Conservation (phyloP, 1,139 yeast species). For the Magnusiomyces suaveolens region DNA sequence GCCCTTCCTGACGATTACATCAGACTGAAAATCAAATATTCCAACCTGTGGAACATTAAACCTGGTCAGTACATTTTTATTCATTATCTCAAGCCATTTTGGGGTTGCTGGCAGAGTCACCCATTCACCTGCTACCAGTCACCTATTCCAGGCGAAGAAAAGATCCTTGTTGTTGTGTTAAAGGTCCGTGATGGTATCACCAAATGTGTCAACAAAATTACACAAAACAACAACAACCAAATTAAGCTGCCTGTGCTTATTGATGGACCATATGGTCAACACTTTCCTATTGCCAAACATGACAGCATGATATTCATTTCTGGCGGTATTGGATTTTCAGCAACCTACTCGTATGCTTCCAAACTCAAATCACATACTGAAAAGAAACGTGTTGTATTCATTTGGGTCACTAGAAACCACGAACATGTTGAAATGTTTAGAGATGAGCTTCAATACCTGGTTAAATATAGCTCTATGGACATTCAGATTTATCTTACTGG, state of each 20-base stretch:
- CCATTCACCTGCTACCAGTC: slow-evolving; percentile 47
- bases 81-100: slow-evolving; percentile 38
- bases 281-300: slow-evolving; percentile 41
- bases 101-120: slow-evolving; percentile 43
- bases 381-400: slow-evolving; percentile 34
- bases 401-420: slow-evolving; percentile 45
- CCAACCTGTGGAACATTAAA: slow-evolving; percentile 33
- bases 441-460: slow-evolving; percentile 38
- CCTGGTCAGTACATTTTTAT: slow-evolving; percentile 54
- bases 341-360: slow-evolving; percentile 29
- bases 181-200: slow-evolving; percentile 31
- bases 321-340: slow-evolving; percentile 65
- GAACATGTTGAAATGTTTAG: slow-evolving; percentile 43
- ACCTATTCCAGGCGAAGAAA: slow-evolving; percentile 17
- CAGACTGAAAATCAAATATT: slow-evolving; percentile 23
- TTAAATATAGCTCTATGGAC: slow-evolving; percentile 26
- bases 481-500: slow-evolving; percentile 30
- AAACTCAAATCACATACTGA: slow-evolving; percentile 5
- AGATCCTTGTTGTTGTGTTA: slow-evolving; percentile 27
- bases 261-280: slow-evolving; percentile 52
- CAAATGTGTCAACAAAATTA: slow-evolving; percentile 19
- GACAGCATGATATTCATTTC: slow-evolving; percentile 45
- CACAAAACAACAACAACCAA: background rate
- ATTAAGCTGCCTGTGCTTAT: slow-evolving; percentile 32
- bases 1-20: slow-evolving; percentile 20